These are phyloP conservation scores for Chrysanthemum seticuspe DNA, from an alignment of 129 eudicot genomes.

Conservation along the genomic window DNA sequence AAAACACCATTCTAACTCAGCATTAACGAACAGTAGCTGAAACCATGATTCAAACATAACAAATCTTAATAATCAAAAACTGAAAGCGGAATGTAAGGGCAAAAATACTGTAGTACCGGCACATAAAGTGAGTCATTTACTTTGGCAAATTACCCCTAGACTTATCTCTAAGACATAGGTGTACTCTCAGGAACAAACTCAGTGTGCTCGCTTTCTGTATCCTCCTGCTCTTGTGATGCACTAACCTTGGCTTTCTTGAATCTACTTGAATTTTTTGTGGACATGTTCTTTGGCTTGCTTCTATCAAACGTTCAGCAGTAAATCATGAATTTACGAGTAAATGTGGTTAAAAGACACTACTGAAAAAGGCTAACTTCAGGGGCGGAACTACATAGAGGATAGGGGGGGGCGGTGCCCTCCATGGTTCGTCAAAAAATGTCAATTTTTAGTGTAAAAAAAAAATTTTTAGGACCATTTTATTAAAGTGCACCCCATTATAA, in stretches of 20 bases:
- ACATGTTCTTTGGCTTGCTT: constrained; percentile 36
- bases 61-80: too few species aligned
- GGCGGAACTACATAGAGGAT: too few species aligned
- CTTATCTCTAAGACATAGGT: constrained; percentile 19
- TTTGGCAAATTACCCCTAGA: constrained; percentile 9
- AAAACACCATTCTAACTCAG: too few species aligned
- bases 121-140: neutral
- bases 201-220: constrained; percentile 43
- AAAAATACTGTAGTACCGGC: neutral
- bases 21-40: too few species aligned
- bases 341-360: neutral
- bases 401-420: too few species aligned
- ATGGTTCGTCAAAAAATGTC: too few species aligned
- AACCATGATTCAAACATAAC: too few species aligned
- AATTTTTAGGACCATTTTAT: too few species aligned
- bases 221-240: constrained; percentile 42
- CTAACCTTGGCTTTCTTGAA: constrained; percentile 69
- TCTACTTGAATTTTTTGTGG: constrained; percentile 66
- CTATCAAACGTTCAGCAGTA: constrained; percentile 11
- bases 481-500: too few species aligned
- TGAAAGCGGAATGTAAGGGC: too few species aligned
- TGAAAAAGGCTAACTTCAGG: too few species aligned
- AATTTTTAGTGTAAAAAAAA: too few species aligned
- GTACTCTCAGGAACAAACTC: constrained; percentile 71
- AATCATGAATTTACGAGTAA: neutral